Base-by-base conservation (phyloP, 2,329 filamentous ascomycete genomes). In the Phaeosphaeria sp. region DNA sequence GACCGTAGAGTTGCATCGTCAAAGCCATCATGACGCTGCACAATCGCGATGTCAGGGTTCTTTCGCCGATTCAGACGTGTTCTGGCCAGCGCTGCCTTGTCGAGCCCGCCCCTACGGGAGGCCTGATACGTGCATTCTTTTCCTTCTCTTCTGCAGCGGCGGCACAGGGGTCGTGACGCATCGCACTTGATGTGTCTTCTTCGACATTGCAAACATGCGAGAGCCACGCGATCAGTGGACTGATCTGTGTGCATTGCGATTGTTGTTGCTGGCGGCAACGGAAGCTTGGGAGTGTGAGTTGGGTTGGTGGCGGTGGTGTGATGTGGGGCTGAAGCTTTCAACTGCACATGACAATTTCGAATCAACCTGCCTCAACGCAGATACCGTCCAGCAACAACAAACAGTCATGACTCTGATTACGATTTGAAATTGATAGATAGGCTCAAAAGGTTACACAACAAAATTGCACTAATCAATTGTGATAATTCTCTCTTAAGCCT, bases 11-110 rank as follows among this genome's bases (percentile, higher is more conserved):
- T 13, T 7, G 30, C 30, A 7, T 7, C 30, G 11, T 3, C 30
- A 36, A 7, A 3, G 15, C 11, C 30, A 36, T 13, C 11, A 13
- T 13, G 30, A 13, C 15, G 3, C 3, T 36, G 30, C 3, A 7
- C 79, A 0, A 85, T 85, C 20, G 52, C 45, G 30, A 48, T 25
- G 49, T 68, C 57, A 25, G 57, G 55, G 50, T 72, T 60, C 45
- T 66, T 61, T 50, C 68, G 66, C 15, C 71, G 48, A 22, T 33
- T 64, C 24, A 69, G 27, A 2, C 65, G 62, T 30, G 68, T 59
- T 27, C 61, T 64, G 18, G 67, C 68, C 17, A 74, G 49, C 15
- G 69, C 66, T 25, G 64, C 68, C 55, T 72, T 72, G 48, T 67
- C 66, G 2, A 73, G 63, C 0, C 71, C 71, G 25, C 69, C 71